Percentiles rank a stretch among this genome's conserved stretches.
Conservation (phyloP, 805 yeast species). For the Torulaspora maleeae region DNA sequence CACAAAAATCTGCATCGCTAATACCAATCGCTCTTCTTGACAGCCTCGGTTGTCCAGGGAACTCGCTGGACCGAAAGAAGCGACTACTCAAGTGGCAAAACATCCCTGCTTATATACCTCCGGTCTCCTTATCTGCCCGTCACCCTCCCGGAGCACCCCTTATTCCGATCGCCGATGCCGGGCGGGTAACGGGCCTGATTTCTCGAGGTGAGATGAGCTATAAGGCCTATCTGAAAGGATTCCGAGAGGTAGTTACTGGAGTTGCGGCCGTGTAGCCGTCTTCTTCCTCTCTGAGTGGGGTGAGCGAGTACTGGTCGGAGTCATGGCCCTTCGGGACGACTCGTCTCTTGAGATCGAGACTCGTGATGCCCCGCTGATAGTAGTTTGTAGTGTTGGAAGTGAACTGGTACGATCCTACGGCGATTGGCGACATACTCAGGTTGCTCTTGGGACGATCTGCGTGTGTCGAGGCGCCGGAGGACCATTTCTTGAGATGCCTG, state of each 20-base stretch:
- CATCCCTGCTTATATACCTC: slow-evolving; percentile 3
- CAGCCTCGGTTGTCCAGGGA: neutral
- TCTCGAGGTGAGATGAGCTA: neutral
- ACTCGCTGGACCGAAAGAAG: neutral
- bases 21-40: slow-evolving; percentile 49
- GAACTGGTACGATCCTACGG: slow-evolving; percentile 7
- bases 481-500: slow-evolving; percentile 25
- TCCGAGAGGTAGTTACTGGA: slow-evolving; percentile 4
- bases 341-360: slow-evolving; percentile 18
- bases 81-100: slow-evolving; percentile 5
- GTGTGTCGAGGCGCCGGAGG: slow-evolving; percentile 1
- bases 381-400: slow-evolving; percentile 7
- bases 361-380: slow-evolving; percentile 11
- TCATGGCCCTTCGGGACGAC: neutral
- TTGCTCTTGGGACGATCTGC: slow-evolving; percentile 1
- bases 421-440: neutral
- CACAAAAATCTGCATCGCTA: slow-evolving; percentile 77
- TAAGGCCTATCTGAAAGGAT: slow-evolving; percentile 9
- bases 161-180: neutral
- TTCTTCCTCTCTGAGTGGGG: slow-evolving; percentile 31
- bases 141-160: slow-evolving; percentile 2
- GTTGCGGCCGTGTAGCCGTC: neutral
- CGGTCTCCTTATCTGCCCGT: slow-evolving; percentile 1
- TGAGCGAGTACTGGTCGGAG: slow-evolving; percentile 10
- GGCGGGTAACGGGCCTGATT: neutral